A percentile compares a stretch with the other conserved stretches of the same genome.
These are phyloP conservation scores for Xylariaceae sp. DNA, from an alignment of 2,329 filamentous ascomycete genomes.

Conservation along the genomic window DNA sequence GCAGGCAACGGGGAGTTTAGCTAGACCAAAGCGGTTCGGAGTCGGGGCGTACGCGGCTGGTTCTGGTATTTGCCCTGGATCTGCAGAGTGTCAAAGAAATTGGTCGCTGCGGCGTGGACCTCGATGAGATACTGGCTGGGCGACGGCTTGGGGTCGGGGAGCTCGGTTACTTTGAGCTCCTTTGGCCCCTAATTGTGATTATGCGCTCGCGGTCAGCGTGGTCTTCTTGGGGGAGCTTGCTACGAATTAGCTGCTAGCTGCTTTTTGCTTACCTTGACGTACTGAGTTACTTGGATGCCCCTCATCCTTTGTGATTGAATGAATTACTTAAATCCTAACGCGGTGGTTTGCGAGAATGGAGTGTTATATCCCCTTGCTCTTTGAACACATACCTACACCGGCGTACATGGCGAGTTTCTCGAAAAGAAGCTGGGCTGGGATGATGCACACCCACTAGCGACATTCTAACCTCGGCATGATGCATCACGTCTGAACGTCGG, in stretches of 20 bases:
- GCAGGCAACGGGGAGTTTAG: neutral
- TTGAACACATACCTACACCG: neutral
- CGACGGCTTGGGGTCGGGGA: slow-evolving; percentile 70
- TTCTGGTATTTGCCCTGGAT: slow-evolving; percentile 94
- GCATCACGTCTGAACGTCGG: neutral
- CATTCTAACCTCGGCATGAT: neutral
- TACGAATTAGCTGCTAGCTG: neutral
- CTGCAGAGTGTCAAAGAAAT: slow-evolving; percentile 97
- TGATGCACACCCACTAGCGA: neutral
- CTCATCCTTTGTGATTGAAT: slow-evolving; percentile 51
- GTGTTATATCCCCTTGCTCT: neutral
- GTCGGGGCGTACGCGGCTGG: slow-evolving; percentile 59
- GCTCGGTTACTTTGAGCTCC: slow-evolving; percentile 69
- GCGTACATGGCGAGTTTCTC: neutral
- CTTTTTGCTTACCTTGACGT: slow-evolving; percentile 60
- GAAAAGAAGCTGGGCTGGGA: neutral
- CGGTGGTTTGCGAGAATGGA: neutral
- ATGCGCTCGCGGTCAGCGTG: neutral
- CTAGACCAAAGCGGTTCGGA: neutral
- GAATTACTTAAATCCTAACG: neutral
- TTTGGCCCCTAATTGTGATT: slow-evolving; percentile 60
- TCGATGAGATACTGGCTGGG: slow-evolving; percentile 78
- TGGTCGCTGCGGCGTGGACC: slow-evolving; percentile 82
- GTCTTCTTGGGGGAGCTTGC: neutral
- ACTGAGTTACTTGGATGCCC: slow-evolving; percentile 69